phyloP scores from a whole-genome alignment of 1,139 yeast species.

The Yamadazyma oceani region DNA sequence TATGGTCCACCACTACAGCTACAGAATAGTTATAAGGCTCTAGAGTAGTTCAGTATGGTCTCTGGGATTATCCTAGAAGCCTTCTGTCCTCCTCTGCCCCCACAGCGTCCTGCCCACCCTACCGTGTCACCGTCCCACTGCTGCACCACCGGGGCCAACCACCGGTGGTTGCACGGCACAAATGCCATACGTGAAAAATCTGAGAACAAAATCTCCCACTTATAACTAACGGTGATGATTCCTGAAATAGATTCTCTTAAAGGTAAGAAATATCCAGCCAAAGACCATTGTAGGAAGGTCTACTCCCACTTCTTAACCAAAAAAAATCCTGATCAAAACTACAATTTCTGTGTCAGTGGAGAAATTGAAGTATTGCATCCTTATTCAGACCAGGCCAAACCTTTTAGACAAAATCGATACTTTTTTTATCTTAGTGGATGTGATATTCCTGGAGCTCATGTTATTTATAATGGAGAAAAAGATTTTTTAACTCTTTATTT shows the following conservation, averaged over 20 bases:
- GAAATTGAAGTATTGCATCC: constrained; percentile 61
- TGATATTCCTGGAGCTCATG: constrained; percentile 73
- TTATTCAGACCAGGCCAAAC: constrained; percentile 77
- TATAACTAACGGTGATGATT: constrained; percentile 5
- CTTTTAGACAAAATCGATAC: constrained; percentile 86
- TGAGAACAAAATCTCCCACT: not conserved
- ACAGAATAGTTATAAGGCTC: too few relatives aligned
- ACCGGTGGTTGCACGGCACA: too few relatives aligned
- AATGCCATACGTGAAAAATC: constrained; percentile 3
- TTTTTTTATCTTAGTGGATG: constrained; percentile 89
- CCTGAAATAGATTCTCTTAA: constrained; percentile 18
- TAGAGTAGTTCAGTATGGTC: too few relatives aligned
- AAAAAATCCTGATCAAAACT: constrained; percentile 17
- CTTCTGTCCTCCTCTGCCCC: too few relatives aligned
- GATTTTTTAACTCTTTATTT: constrained; percentile 70
- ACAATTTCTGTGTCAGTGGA: constrained; percentile 63
- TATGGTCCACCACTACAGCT: too few relatives aligned
- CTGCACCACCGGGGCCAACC: too few relatives aligned
- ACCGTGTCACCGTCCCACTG: too few relatives aligned
- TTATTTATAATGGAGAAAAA: constrained; percentile 53
- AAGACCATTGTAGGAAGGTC: constrained; percentile 60
- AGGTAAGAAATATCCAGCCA: constrained; percentile 69
- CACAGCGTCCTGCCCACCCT: too few relatives aligned
- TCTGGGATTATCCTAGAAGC: too few relatives aligned
- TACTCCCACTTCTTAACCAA: constrained; percentile 38